A percentile compares a stretch with the other conserved stretches of the same genome.
phyloP scores from a whole-genome alignment of 257 asterid species.

The Ilex aquifolium region DNA sequence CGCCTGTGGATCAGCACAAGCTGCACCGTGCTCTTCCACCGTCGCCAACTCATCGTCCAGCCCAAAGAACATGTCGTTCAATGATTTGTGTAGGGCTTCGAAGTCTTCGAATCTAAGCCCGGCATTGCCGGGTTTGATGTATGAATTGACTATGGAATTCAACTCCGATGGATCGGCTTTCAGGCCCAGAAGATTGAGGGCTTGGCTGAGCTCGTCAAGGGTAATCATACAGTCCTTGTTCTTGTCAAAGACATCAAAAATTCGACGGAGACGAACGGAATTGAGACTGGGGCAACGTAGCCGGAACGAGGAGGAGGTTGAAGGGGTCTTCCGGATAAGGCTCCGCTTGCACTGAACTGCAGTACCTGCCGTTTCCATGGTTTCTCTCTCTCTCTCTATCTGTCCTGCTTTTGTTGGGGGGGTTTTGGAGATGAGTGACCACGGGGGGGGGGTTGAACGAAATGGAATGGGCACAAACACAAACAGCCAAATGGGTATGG shows the following conservation, averaged over 20 bases:
- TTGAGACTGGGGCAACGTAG: constrained; percentile 72
- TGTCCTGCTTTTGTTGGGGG: background rate
- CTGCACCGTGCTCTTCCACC: background rate
- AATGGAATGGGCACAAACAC: no score
- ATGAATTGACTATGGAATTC: constrained; percentile 32
- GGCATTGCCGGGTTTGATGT: constrained; percentile 33
- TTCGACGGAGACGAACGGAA: constrained; percentile 65
- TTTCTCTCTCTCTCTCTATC: background rate
- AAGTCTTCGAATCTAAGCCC: constrained; percentile 60
- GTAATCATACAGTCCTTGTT: constrained; percentile 56
- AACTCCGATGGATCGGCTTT: constrained; percentile 35
- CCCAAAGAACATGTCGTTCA: constrained; percentile 37
- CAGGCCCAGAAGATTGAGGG: constrained; percentile 56
- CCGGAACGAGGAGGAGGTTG: constrained; percentile 36
- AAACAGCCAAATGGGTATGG: no score
- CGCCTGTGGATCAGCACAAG: background rate
- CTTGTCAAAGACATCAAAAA: constrained; percentile 69
- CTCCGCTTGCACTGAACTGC: constrained; percentile 10
- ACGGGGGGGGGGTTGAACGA: no score
- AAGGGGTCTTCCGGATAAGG: constrained; percentile 7
- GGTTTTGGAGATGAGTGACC: no score
- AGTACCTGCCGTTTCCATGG: background rate
- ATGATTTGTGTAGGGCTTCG: constrained; percentile 49
- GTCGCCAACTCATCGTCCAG: background rate
- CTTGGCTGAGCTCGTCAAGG: constrained; percentile 55